phyloP scores from a whole-genome alignment of 2,329 filamentous ascomycete genomes.

The Ophiocordyceps unilateralis region DNA sequence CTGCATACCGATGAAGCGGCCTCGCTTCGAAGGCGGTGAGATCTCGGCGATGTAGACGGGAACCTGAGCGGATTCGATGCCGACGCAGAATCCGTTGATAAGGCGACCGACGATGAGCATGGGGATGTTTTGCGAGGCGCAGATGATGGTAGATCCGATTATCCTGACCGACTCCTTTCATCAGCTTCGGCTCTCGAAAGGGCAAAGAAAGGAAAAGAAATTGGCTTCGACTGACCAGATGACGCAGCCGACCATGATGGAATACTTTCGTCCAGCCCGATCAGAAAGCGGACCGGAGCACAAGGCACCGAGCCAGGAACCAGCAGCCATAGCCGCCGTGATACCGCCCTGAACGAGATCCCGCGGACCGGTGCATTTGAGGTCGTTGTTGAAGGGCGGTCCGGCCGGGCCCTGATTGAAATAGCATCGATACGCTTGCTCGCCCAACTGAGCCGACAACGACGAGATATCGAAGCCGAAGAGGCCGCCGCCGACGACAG shows the following conservation, averaged over 20 bases:
- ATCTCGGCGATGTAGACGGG: constrained; percentile 56
- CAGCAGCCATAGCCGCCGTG: constrained; percentile 31
- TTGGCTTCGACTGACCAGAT: constrained; percentile 34
- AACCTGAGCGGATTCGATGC: constrained; percentile 49
- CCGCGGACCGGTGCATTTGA: constrained; percentile 16
- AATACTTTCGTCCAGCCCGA: constrained; percentile 28
- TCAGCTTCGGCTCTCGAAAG: not conserved
- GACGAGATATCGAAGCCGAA: constrained; percentile 42
- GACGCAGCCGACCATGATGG: constrained; percentile 31
- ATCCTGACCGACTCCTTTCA: constrained; percentile 16
- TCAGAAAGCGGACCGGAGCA: constrained; percentile 31
- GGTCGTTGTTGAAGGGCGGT: constrained; percentile 12
- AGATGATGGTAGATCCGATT: constrained; percentile 27
- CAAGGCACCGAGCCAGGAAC: constrained; percentile 31
- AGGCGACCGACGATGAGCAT: constrained; percentile 38
- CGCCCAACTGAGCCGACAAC: constrained; percentile 27
- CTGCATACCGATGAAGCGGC: constrained; percentile 52
- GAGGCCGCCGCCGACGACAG: constrained; percentile 22
- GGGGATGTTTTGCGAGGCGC: constrained; percentile 26
- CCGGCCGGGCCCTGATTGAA: constrained; percentile 19
- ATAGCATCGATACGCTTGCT: constrained; percentile 20
- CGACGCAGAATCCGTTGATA: constrained; percentile 50
- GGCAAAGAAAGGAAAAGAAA: not conserved
- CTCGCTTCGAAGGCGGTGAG: constrained; percentile 35
- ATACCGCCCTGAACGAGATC: constrained; percentile 32